Evolutionary conservation across 2,329 filamentous ascomycete genomes (phyloP).

Genomic region (Penicillium vulpinum): DNA sequence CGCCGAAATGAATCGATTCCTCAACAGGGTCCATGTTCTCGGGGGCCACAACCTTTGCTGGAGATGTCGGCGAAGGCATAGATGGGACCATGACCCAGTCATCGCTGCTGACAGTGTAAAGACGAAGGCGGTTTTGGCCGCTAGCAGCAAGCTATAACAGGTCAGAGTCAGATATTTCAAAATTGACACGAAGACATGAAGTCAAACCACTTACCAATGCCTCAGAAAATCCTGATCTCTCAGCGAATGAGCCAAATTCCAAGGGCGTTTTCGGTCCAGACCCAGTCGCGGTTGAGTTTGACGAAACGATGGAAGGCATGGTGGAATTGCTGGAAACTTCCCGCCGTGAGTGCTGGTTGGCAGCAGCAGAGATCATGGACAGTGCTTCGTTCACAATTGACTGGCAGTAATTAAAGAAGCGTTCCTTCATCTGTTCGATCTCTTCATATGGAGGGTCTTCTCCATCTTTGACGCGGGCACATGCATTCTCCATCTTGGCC

Average conservation of each 20-base stretch:
- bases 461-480: not conserved
- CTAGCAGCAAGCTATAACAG: not conserved
- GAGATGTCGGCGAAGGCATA: conserved; percentile 9
- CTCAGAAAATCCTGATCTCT: not conserved
- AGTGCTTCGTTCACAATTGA: not conserved
- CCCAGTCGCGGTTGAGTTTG: not conserved
- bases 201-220: not conserved
- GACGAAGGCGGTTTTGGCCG: conserved; percentile 10
- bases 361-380: not conserved
- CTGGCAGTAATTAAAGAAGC: conserved; percentile 24
- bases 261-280: not conserved
- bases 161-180: not conserved
- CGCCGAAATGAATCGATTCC: conserved; percentile 24
- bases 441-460: conserved; percentile 1
- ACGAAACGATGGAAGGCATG: not conserved
- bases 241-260: not conserved
- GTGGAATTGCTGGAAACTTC: not conserved
- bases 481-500: conserved; percentile 1
- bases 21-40: conserved; percentile 22
- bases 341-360: not conserved
- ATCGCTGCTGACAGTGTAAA: conserved; percentile 34
- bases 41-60: conserved; percentile 12
- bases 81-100: conserved; percentile 30
- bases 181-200: not conserved
- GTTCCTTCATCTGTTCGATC: conserved; percentile 14